A percentile compares a stretch with the other conserved stretches of the same genome.
Evolutionary conservation across 2,329 filamentous ascomycete species (phyloP).

Genomic region (Endothia cerciana): DNA sequence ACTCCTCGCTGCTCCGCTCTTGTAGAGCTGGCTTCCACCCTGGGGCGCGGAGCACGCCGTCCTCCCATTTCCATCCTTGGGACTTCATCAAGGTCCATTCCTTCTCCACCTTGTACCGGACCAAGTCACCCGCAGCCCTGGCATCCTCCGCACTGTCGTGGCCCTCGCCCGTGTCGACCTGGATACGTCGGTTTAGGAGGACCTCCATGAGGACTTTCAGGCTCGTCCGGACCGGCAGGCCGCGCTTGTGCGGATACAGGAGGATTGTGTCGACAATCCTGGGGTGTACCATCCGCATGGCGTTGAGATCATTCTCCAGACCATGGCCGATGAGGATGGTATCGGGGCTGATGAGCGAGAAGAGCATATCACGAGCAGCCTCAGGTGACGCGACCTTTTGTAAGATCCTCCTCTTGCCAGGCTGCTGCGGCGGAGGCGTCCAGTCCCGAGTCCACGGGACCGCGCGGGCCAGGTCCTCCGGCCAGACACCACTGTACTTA

Average conservation of each 20-base stretch:
- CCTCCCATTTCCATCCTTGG: slow-evolving; percentile 67
- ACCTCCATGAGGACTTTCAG: slow-evolving; percentile 74
- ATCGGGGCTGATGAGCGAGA: slow-evolving; percentile 71
- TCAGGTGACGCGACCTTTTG: slow-evolving; percentile 77
- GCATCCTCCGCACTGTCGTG: slow-evolving; percentile 96
- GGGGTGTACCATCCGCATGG: slow-evolving; percentile 80
- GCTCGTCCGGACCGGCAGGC: slow-evolving; percentile 76
- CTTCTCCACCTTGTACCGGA: slow-evolving; percentile 70
- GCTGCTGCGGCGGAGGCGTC: slow-evolving; percentile 34
- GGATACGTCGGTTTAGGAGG: slow-evolving; percentile 77
- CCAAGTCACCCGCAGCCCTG: slow-evolving; percentile 83
- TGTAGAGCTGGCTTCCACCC: slow-evolving; percentile 15
- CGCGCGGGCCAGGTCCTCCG: slow-evolving; percentile 75
- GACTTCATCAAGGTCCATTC: slow-evolving; percentile 70
- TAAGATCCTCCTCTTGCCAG: slow-evolving; percentile 49
- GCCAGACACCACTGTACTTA: slow-evolving; percentile 83
- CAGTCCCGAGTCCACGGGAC: slow-evolving; percentile 51
- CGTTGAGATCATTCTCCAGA: slow-evolving; percentile 93
- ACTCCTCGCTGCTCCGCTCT: slow-evolving; percentile 24
- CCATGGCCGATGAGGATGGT: slow-evolving; percentile 92
- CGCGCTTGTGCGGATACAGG: slow-evolving; percentile 77
- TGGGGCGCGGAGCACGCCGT: slow-evolving; percentile 41
- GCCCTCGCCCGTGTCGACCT: slow-evolving; percentile 67
- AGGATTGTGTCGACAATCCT: slow-evolving; percentile 84
- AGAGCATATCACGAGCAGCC: slow-evolving; percentile 75